Base-by-base conservation (phyloP, 495 filamentous ascomycete species). In the Astrothelium macrocarpum region DNA sequence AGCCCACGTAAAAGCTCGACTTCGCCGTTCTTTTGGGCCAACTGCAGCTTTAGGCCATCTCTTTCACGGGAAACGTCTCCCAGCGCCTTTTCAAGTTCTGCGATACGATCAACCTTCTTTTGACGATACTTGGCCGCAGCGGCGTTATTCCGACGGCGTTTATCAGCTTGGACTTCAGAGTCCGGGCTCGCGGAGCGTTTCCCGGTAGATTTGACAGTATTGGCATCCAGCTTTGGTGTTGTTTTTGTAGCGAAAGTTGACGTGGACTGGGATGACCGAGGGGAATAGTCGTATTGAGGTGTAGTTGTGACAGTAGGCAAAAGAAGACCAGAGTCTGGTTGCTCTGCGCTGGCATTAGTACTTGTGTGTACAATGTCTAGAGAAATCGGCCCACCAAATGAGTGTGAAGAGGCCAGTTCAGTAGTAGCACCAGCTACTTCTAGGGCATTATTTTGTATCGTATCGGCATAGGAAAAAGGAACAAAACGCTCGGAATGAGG, bases 111-210 rank as follows among this genome's bases (percentile, higher is more conserved):
- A 16, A 76, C 65, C 39, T 72, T 72, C 45, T 72, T 71, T 46
- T 76, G 73, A 9, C 73, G 71, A 58, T 76, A 76, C 12, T 71
- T 65, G 2, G 72, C 66, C 29, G 73, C 73, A n/a, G 73, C 73
- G 18, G 71, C 65, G 14, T 71, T 76, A 58, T 76, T 76, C 32
- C 64, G 63, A 59, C 68, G 62, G 12, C 73, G 69, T 53, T 72
- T 73, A 42, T 49, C 56, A 11, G 43, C 61, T 26, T n/a, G 46
- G 2, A 34, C 62, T n/a, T 49, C n/a, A 39, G 34, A 5, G 34
- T 14, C 34, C 5, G 34, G 34, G 14, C 34, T 39, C 34, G 14
- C 5, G 34, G 34, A 5, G 14, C 34, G 34, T 14, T 39, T 39
- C 34, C 14, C 14, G 34, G 5, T 39, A 14, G 34, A 14, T 5